Base-by-base conservation (phyloP, 1,284 basidiomycete species). In the Tilletia indica region DNA sequence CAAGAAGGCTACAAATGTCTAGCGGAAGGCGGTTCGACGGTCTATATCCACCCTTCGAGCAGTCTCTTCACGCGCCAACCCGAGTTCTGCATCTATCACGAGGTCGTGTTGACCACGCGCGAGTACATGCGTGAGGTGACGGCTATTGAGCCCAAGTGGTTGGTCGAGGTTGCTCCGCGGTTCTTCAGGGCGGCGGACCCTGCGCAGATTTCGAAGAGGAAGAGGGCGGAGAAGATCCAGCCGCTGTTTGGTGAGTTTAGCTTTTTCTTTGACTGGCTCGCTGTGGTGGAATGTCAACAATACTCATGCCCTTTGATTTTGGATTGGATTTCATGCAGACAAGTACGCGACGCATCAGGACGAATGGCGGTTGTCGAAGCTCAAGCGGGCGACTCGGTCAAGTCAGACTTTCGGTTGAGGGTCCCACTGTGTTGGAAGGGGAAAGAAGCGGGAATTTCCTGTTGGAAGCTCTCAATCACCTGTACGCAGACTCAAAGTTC, bases 161-260 rank as follows among this genome's bases (percentile, higher is more conserved):
- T 99, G 16, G 93, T 96, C 6, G 96, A 99, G 83, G 95, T 97
- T 31, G 96, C 97, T 12, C 96, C 96, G 8, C 92, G 93, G 71
- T 98, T 97, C 89, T 99, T 99, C 91, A 92, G 92, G 85, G 92
- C 97, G 61, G 94, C 96, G 2, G 95, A 98, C 85, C 91, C 90
- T 68, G 92, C 94, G 86, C 94, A 94, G 85, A 96, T 99, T 86
- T 95, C 93, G 81, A 97, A 97, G 86, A 89, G 96, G 79, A 99
- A 99, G 88, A 90, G 90, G 85, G 91, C 94, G 84, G 96, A 99
- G 87, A 97, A 95, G 89, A 96, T 98, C 77, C 92, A 97, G 83
- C 96, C 95, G 4, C 83, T 94, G 79, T 93, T 86, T 86, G 61
- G 61, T 64, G 61, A 64, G 61, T 64, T 45, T 14, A 45, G 42